phyloP scores from a whole-genome alignment of 345 rosid genomes.

The Populus tremula region DNA sequence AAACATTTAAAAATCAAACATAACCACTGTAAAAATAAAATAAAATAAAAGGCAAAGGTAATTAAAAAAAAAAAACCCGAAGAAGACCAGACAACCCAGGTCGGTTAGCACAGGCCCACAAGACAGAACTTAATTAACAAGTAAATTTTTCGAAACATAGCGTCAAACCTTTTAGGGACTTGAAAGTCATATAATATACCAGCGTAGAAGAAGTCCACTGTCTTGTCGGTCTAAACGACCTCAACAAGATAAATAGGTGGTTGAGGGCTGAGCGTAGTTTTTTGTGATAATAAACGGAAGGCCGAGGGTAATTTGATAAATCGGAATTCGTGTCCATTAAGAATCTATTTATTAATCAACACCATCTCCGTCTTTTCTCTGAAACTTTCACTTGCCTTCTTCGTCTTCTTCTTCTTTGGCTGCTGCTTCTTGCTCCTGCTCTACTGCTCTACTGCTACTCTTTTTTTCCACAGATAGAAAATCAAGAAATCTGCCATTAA shows the following conservation, averaged over 20 bases:
- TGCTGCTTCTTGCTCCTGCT: too few relatives aligned
- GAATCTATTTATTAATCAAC: slow-evolving; percentile 1
- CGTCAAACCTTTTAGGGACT: background rate
- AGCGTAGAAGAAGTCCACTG: too few relatives aligned
- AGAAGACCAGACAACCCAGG: background rate
- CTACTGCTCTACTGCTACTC: background rate
- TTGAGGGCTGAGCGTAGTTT: background rate
- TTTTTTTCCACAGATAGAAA: background rate
- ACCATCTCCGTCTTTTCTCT: background rate
- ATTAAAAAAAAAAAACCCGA: too few relatives aligned
- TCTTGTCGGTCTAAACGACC: background rate
- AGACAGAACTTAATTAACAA: background rate
- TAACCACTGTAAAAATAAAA: too few relatives aligned
- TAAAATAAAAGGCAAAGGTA: too few relatives aligned
- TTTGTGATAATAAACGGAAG: background rate
- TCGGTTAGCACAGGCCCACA: background rate
- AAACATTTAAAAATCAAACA: too few relatives aligned
- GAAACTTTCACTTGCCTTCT: background rate
- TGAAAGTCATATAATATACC: background rate
- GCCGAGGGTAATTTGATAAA: background rate
- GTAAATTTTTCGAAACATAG: background rate
- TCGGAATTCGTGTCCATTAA: background rate
- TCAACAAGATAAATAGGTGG: background rate
- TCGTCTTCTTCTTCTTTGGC: background rate
- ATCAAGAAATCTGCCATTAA: background rate